These are phyloP conservation scores for Chalaropsis thielavioides DNA, from an alignment of 2,329 filamentous ascomycete genomes.

Conservation along the genomic window DNA sequence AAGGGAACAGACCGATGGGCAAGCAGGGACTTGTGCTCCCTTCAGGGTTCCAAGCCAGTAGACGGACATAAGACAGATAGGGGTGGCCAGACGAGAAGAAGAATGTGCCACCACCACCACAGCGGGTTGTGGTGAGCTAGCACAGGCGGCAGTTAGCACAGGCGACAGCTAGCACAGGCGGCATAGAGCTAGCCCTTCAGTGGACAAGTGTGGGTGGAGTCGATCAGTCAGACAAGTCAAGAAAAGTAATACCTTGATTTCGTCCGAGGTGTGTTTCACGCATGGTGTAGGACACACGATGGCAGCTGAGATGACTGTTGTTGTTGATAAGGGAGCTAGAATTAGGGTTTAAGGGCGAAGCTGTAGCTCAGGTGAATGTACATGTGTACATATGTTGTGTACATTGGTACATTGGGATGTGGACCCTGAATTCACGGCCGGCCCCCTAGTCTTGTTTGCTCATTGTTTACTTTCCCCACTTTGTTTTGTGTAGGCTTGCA, in stretches of 20 bases:
- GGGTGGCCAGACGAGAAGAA: not conserved
- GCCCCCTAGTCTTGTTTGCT: not conserved
- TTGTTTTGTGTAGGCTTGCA: not conserved
- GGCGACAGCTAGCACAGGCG: too few relatives aligned
- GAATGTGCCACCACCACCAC: too few relatives aligned
- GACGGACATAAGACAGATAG: not conserved
- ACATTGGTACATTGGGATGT: not conserved
- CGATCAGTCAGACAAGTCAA: not conserved
- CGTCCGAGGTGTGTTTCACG: not conserved
- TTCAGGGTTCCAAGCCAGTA: conserved; percentile 1
- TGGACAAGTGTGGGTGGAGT: not conserved
- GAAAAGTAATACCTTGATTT: not conserved
- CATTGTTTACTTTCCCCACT: not conserved
- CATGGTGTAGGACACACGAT: too few relatives aligned
- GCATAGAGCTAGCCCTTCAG: too few relatives aligned
- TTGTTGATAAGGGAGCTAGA: too few relatives aligned
- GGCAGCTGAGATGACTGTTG: not conserved
- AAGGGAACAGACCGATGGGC: not conserved
- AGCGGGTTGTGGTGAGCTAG: too few relatives aligned
- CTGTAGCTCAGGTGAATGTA: not conserved
- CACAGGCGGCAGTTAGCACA: too few relatives aligned
- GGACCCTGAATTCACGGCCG: not conserved
- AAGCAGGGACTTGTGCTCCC: conserved; percentile 1
- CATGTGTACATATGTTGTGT: not conserved
- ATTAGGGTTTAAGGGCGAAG: not conserved